Evolutionary conservation across 208 protist genomes (phyloP).

Genomic region (Trypanosoma vivax): DNA sequence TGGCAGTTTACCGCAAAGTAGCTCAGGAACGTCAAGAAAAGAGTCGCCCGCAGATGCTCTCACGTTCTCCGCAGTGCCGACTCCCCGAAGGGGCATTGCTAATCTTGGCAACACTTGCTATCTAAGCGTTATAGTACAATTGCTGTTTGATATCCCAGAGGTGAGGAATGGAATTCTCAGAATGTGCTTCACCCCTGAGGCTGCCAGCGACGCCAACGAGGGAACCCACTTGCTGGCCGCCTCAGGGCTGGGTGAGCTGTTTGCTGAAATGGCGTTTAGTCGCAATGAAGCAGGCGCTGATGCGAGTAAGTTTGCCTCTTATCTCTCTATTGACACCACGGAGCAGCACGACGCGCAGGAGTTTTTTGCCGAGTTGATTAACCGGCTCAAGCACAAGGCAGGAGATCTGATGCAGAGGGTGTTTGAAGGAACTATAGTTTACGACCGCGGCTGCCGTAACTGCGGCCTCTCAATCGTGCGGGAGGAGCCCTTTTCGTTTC

Average conservation of each 20-base stretch:
- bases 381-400: conserved; percentile 61
- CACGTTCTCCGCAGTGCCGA: conserved; percentile 1
- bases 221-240: not conserved
- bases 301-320: conserved; percentile 38
- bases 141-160: conserved; percentile 57
- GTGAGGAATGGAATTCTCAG: conserved; percentile 54
- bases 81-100: conserved; percentile 59
- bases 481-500: conserved; percentile 60
- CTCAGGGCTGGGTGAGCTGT: conserved; percentile 58
- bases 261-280: conserved; percentile 72
- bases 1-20: too few species aligned
- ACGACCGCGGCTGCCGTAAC: conserved; percentile 56
- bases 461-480: conserved; percentile 52
- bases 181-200: conserved; percentile 14
- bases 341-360: conserved; percentile 84
- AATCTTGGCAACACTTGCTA: conserved; percentile 90
- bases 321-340: conserved; percentile 53
- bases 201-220: not conserved
- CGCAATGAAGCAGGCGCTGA: conserved; percentile 44
- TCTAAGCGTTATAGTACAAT: conserved; percentile 77
- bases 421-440: conserved; percentile 63
- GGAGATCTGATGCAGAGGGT: conserved; percentile 30
- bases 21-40: too few species aligned
- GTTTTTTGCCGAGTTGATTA: conserved; percentile 63
- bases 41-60: too few species aligned